Percentiles rank a stretch among this genome's conserved stretches.
Conservation (phyloP, 495 filamentous ascomycete species). For the Hypoxylon rickii region DNA sequence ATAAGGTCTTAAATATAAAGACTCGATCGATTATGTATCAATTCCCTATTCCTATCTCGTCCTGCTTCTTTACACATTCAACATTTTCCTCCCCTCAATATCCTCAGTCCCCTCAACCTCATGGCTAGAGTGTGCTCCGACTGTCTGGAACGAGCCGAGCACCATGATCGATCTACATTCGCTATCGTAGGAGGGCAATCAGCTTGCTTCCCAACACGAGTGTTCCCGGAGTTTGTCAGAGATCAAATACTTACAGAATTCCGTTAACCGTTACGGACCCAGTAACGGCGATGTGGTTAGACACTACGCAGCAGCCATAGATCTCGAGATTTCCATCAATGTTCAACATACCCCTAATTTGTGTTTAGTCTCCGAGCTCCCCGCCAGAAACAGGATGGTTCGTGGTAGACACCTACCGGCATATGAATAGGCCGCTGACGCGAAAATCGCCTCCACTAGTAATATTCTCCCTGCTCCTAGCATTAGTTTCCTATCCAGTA, state of each 20-base stretch:
- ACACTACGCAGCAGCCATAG: neutral
- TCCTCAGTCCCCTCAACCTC: neutral
- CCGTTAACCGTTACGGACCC: neutral
- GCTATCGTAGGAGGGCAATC: neutral
- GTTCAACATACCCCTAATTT: too few relatives aligned
- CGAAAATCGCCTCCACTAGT: too few relatives aligned
- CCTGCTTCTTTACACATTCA: neutral
- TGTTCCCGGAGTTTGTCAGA: neutral
- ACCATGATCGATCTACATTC: neutral
- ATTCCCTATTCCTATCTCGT: neutral
- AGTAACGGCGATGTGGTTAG: neutral
- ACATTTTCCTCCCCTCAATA: neutral
- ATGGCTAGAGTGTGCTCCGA: neutral
- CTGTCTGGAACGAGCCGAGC: neutral
- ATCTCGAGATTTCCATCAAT: neutral
- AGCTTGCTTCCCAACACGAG: neutral
- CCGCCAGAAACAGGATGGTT: too few relatives aligned
- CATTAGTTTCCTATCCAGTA: too few relatives aligned
- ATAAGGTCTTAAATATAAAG: too few relatives aligned
- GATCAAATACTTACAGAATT: neutral
- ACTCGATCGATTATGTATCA: too few relatives aligned
- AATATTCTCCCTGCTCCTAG: too few relatives aligned
- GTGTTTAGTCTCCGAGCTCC: too few relatives aligned
- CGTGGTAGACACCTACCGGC: too few relatives aligned
- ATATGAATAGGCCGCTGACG: too few relatives aligned